Evolutionary conservation across 805 yeast genomes (phyloP), one percentile per base, ranked within the genome.

Genomic region (Teunomyces tritomae): DNA sequence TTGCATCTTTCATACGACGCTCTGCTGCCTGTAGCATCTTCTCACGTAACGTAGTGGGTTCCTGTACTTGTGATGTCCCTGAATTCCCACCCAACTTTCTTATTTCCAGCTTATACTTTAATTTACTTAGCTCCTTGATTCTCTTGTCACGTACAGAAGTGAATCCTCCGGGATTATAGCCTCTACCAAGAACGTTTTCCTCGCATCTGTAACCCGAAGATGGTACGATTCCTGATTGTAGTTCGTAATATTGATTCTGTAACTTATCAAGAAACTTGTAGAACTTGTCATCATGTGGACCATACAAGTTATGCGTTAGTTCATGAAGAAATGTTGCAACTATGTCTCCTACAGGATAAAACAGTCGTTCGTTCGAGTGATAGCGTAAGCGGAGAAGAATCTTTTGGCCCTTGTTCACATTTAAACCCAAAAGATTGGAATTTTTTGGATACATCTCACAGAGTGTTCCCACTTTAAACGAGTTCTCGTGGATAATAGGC

Each of bases 271-370:
- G 63, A 44, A 76, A 75, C 44, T 69, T 68, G 61, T 88, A 88
- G 60, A 92, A 92, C 49, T 67, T 67, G 2, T 68, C 77, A 68
- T 92, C 85, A 61, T 92, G 98, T 0, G 96, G 87, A 0, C 97
- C 96, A 57, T 71, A 70, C 16, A 74, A 61, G 62, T 89, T 91
- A 62, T 92, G 98, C 1, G 89, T 79, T 36, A 92, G 71, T 62
- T 92, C 98, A 64, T 92, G 98, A 4, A 92, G 70, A 82, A 90
- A 79, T 0, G 96, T 89, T 1, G 90, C 96, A 24, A 91, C 60
- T 1, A 91, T 67, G 44, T 82, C 83, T 3, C 82, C 75, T 64
- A 84, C 68, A 1, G 90, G 84, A 14, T 83, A 61, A 61, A 91
- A 90, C 64, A 62, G 64, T 10, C 64, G 47, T n/a, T 64, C 65